Percentiles rank a stretch among this genome's conserved stretches.
Evolutionary conservation across 1,139 yeast genomes (phyloP).

Genomic region (Geotrichum bryndzae): DNA sequence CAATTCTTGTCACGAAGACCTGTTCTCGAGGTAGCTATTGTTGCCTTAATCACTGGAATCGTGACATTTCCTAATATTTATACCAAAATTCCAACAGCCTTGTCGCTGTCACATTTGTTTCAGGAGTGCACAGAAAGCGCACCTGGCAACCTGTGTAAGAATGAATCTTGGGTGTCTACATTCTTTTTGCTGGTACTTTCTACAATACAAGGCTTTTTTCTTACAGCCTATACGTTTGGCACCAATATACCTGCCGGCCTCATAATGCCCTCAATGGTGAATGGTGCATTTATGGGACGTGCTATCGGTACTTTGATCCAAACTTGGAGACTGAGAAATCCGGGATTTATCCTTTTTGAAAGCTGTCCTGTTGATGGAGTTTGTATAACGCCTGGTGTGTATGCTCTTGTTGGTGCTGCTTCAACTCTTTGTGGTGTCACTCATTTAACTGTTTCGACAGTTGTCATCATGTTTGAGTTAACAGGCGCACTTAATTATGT

Average conservation of each 20-base stretch:
- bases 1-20: conserved; percentile 25
- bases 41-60: conserved; percentile 48
- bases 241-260: conserved; percentile 68
- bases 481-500: conserved; percentile 90
- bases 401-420: conserved; percentile 96
- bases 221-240: conserved; percentile 62
- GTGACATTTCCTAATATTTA: conserved; percentile 52
- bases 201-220: conserved; percentile 48
- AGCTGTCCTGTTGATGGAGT: conserved; percentile 43
- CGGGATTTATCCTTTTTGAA: conserved; percentile 29
- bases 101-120: conserved; percentile 53
- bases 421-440: conserved; percentile 93
- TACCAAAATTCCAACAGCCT: conserved; percentile 51
- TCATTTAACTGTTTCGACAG: conserved; percentile 85
- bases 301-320: conserved; percentile 55
- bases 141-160: conserved; percentile 37
- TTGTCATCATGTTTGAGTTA: conserved; percentile 89
- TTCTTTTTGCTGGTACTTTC: conserved; percentile 41
- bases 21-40: conserved; percentile 44
- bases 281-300: conserved; percentile 69
- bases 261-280: conserved; percentile 62
- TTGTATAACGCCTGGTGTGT: conserved; percentile 86
- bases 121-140: conserved; percentile 47
- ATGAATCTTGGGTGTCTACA: conserved; percentile 26
- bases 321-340: conserved; percentile 30